Conservation (phyloP, 352 stramenopile genomes). For the Peronospora destructor region DNA sequence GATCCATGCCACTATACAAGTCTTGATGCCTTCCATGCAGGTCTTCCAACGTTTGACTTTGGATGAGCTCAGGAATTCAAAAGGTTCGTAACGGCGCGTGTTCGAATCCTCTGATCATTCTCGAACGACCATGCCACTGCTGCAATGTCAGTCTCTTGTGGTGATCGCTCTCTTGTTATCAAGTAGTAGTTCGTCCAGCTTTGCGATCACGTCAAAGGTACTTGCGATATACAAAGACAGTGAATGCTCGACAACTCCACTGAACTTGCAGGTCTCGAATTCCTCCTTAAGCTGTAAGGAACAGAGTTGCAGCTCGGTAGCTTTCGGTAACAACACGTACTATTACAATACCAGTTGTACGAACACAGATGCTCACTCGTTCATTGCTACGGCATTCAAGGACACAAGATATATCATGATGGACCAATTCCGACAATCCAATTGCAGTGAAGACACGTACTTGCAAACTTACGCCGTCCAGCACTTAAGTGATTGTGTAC, state of each 20-base stretch:
- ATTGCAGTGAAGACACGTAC: constrained; percentile 21
- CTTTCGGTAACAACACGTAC: constrained; percentile 13
- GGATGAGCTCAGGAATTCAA: constrained; percentile 7
- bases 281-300: constrained; percentile 11
- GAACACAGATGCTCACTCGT: constrained; percentile 3
- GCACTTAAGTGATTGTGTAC: constrained; percentile 17
- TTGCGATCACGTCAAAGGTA: constrained; percentile 9
- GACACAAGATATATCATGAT: constrained; percentile 20
- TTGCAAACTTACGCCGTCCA: constrained; percentile 17
- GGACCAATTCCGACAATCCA: constrained; percentile 17
- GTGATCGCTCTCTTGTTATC: constrained; percentile 7
- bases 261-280: constrained; percentile 21
- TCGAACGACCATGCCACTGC: constrained; percentile 22
- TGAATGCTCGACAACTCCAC: constrained; percentile 9
- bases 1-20: constrained; percentile 14
- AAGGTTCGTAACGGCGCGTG: background rate
- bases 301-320: constrained; percentile 14
- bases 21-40: constrained; percentile 14
- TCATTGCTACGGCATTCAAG: constrained; percentile 12
- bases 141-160: constrained; percentile 9
- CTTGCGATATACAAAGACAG: constrained; percentile 18
- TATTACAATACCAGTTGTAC: constrained; percentile 21
- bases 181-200: background rate
- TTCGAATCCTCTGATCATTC: constrained; percentile 13
- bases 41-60: constrained; percentile 17